Evolutionary conservation across 108 stramenopile species (phyloP), one percentile per base, ranked within the genome.

Genomic region (Conticribra guillardii): DNA sequence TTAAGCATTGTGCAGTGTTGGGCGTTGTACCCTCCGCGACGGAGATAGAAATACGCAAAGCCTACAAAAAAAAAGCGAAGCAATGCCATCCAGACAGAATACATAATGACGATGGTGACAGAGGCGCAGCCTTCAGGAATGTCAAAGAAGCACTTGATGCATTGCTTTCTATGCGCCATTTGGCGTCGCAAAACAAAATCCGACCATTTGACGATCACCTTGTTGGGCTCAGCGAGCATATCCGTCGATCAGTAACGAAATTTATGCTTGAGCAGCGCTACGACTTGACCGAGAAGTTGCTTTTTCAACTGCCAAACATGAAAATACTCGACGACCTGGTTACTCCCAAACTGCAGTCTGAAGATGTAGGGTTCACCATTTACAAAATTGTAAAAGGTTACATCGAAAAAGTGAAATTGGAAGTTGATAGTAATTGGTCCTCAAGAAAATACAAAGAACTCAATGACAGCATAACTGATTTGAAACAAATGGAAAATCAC

Each of bases 361-460:
- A 64, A 5, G 52, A 47, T 17, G 69, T 79, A 8, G 52, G 4
- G 30, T 30, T 47, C 2, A 63, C 50, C 49, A 67, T 87, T 31
- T 53, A 54, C 30, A 46, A 54, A 4, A 67, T 82, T 0, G 64
- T 87, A 16, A 82, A 71, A 50, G 65, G 79, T 9, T 65, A 62
- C 46, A 65, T 87, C 0, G 64, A 87, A 48, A 70, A 72, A 54
- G 33, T 69, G 16, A 61, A 74, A 54, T 51, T 82, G 14, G 78
- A 84, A 24, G 73, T 84, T 21, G 73, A 79, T 21, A 80, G 67
- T 28, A 26, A 54, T 33, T 87, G 86, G 86, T 54, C 82, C 1
- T 65, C 71, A 51, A 61, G 82, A 14, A 84, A 69, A 31, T 87
- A 87, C 72, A 73, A 80, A 71, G 83, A 76, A 5, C 79, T 87